phyloP scores from a whole-genome alignment of 2,329 filamentous ascomycete species.

The Ascochyta clinopodiicola region DNA sequence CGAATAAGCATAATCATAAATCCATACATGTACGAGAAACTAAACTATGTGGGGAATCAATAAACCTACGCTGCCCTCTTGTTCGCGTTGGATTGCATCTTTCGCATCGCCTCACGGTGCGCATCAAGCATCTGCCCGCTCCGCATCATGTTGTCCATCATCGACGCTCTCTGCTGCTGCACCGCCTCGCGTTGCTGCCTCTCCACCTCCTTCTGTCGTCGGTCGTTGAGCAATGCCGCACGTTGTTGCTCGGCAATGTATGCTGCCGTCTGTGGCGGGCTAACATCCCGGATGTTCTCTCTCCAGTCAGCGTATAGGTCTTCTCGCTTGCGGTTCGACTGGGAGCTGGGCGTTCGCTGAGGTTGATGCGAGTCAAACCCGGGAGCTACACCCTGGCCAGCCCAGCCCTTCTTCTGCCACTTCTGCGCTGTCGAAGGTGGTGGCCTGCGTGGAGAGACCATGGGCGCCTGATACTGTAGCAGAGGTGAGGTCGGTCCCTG shows the following conservation, averaged over 20 bases:
- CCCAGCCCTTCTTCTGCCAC: conserved; percentile 40
- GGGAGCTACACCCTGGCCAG: conserved; percentile 26
- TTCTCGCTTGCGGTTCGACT: conserved; percentile 42
- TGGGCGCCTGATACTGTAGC: conserved; percentile 19
- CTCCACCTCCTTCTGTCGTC: conserved; percentile 66
- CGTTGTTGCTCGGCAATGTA: conserved; percentile 46
- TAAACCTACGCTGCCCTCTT: conserved; percentile 30
- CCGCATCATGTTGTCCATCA: conserved; percentile 78
- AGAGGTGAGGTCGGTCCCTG: conserved; percentile 23
- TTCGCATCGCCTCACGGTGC: conserved; percentile 79
- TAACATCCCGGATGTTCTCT: conserved; percentile 39
- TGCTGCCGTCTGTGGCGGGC: conserved; percentile 27
- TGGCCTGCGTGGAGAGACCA: conserved; percentile 19
- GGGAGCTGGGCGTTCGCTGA: conserved; percentile 32
- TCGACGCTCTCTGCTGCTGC: conserved; percentile 65
- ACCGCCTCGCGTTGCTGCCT: conserved; percentile 65
- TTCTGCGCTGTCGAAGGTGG: conserved; percentile 40
- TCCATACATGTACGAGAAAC: conserved; percentile 3
- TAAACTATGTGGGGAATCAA: conserved; percentile 5
- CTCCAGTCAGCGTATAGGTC: conserved; percentile 46
- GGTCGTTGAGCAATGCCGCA: conserved; percentile 63
- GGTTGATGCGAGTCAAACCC: conserved; percentile 50
- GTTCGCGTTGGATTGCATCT: conserved; percentile 72
- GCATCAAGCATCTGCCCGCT: conserved; percentile 75
- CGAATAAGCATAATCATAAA: background rate